Percentiles rank a stretch among this genome's conserved stretches.
Evolutionary conservation across 2,329 filamentous ascomycete genomes (phyloP).

Genomic region (Botrytis cinerea): DNA sequence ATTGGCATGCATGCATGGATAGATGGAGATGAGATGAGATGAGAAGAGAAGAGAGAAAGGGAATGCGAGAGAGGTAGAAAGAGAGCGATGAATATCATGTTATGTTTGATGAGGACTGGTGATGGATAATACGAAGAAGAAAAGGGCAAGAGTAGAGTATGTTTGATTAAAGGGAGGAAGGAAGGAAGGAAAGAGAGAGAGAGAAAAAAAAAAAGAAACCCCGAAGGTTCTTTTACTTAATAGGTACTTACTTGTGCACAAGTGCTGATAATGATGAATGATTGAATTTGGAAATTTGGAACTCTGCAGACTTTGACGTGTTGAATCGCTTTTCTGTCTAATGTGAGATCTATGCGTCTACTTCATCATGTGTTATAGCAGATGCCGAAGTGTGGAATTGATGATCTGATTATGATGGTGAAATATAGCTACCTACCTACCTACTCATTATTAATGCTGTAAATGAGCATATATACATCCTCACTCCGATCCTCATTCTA

Average conservation of each 20-base stretch:
- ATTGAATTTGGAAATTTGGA: neutral
- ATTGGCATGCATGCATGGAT: neutral
- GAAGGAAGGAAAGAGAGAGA: neutral
- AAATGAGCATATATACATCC: neutral
- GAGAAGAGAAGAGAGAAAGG: neutral
- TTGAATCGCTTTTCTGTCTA: neutral
- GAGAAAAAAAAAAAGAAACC: neutral
- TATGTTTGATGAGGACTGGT: conserved; percentile 6
- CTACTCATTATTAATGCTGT: neutral
- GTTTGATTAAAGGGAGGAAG: neutral
- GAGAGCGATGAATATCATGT: conserved; percentile 6
- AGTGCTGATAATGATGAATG: conserved; percentile 6
- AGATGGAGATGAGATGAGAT: neutral
- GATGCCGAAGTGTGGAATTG: neutral
- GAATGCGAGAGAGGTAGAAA: neutral
- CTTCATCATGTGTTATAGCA: neutral
- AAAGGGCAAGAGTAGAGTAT: neutral
- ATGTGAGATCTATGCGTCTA: too few species aligned
- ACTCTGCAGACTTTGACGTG: neutral
- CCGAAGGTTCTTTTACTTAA: neutral
- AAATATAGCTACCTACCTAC: neutral
- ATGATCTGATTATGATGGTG: neutral
- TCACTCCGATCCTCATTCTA: too few species aligned
- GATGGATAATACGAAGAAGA: neutral
- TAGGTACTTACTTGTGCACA: conserved; percentile 12